Evolutionary conservation across 441 rosid genomes (phyloP).

Genomic region (Syzygium malaccense): DNA sequence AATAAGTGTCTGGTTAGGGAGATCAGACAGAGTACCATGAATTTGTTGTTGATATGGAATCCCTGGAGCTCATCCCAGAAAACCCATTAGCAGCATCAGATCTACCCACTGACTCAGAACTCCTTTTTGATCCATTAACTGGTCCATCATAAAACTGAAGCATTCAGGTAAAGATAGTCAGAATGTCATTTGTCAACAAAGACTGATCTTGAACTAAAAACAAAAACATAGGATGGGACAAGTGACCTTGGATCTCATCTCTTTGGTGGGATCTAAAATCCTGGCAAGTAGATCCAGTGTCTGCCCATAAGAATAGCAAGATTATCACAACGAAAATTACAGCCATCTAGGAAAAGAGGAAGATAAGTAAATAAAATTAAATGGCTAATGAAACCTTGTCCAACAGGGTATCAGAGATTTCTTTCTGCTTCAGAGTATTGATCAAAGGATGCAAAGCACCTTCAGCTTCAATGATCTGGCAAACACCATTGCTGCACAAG

Average conservation of each 20-base stretch:
- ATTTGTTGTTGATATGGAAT: constrained; percentile 11
- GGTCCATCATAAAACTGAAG: constrained; percentile 58
- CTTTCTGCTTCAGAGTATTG: constrained; percentile 40
- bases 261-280: constrained; percentile 62
- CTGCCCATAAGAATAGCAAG: constrained; percentile 31
- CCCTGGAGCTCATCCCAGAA: constrained; percentile 1
- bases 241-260: constrained; percentile 72
- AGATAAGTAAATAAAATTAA: not conserved
- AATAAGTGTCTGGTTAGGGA: not conserved
- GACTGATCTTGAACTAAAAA: not conserved
- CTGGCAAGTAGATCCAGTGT: constrained; percentile 54
- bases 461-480: constrained; percentile 66
- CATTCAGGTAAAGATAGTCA: not conserved
- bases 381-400: constrained; percentile 44
- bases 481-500: constrained; percentile 47
- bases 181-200: not conserved
- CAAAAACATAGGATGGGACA: not conserved
- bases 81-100: constrained; percentile 10
- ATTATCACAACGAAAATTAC: not conserved
- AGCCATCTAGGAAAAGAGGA: not conserved
- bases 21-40: constrained; percentile 23
- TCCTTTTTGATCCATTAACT: constrained; percentile 33
- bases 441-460: constrained; percentile 43
- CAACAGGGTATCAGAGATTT: constrained; percentile 31
- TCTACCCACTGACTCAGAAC: constrained; percentile 12